Base-by-base conservation (phyloP, 352 stramenopile genomes). In the Phytophthora hybrid region DNA sequence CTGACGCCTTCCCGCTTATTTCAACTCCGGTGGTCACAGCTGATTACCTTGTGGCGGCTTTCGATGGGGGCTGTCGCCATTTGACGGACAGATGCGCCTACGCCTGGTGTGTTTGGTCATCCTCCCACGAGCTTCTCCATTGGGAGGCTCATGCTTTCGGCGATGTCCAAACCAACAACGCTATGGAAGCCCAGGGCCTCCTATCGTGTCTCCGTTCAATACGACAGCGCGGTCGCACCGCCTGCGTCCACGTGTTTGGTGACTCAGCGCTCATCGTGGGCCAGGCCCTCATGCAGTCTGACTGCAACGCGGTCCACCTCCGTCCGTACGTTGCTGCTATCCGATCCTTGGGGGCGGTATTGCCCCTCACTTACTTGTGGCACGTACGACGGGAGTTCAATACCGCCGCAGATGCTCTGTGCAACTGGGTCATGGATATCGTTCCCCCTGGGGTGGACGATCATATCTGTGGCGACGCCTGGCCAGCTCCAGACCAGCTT, bases 111-210 rank as follows among this genome's bases (percentile, higher is more conserved):
- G 63, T 78, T 0, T 81, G 61, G 74, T 34, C 46, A 0, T 19
- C 11, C 0, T 8, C 1, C 2, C 14, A 55, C n/a, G 0, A 9
- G 0, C 16, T 72, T 1, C 7, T 77, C 2, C 65, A 67, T 21
- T 73, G 71, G 71, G 18, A 54, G 5, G 59, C 53, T 0, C 4
- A 8, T 23, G 10, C 54, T 1, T 80, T 73, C 39, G 9, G 9
- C 2, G 26, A 16, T 11, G 16, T 29, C 0, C 63, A 66, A 0
- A 75, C 71, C 1, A 79, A 75, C 14, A 77, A 75, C 39, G 51
- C n/a, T 8, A 82, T 77, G 71, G 71, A 82, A 41, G 71, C 75
- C 18, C 32, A 73, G 14, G 75, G 58, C 46, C 47, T 78, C 1
- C 51, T 78, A 1, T 13, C 19, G 4, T 71, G 61, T 32, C 29